Evolutionary conservation across 2,329 filamentous ascomycete genomes (phyloP).

Genomic region (Phialemoniopsis sp.): DNA sequence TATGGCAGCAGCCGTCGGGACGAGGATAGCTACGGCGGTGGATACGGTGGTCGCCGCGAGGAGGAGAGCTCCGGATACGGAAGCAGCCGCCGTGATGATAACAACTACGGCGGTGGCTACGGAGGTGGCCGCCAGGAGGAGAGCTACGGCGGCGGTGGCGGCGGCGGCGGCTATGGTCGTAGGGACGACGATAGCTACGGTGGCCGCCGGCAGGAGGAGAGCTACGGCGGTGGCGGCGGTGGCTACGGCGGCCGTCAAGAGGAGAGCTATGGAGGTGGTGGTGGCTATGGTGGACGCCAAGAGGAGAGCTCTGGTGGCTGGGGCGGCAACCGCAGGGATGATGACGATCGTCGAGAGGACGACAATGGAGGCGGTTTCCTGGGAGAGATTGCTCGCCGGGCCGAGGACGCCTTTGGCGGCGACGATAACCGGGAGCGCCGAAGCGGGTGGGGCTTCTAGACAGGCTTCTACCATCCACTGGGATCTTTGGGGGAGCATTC

Average conservation of each 20-base stretch:
- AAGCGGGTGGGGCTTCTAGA: constrained; percentile 7
- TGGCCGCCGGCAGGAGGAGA: constrained; percentile 4
- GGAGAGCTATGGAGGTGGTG: background rate
- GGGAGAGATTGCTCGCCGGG: constrained; percentile 14
- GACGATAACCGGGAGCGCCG: constrained; percentile 17
- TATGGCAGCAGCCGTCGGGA: constrained; percentile 12
- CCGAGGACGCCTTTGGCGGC: constrained; percentile 12
- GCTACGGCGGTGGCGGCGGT: constrained; percentile 5
- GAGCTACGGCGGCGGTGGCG: background rate
- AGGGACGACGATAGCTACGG: background rate
- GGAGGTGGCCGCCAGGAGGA: background rate
- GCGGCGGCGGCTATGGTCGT: background rate
- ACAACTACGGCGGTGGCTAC: background rate
- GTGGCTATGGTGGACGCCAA: constrained; percentile 2
- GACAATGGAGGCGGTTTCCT: constrained; percentile 10
- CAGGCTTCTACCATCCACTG: too few species aligned
- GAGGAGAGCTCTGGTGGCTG: background rate
- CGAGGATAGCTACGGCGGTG: constrained; percentile 12
- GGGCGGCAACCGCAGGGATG: constrained; percentile 2
- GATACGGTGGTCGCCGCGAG: constrained; percentile 5
- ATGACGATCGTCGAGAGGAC: constrained; percentile 5
- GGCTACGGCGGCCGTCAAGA: background rate
- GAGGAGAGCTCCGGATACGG: constrained; percentile 9
- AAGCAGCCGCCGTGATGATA: constrained; percentile 1
- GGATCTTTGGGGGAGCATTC: too few species aligned